Conservation (phyloP, 2,329 filamentous ascomycete genomes). For the Fusarium sp. region DNA sequence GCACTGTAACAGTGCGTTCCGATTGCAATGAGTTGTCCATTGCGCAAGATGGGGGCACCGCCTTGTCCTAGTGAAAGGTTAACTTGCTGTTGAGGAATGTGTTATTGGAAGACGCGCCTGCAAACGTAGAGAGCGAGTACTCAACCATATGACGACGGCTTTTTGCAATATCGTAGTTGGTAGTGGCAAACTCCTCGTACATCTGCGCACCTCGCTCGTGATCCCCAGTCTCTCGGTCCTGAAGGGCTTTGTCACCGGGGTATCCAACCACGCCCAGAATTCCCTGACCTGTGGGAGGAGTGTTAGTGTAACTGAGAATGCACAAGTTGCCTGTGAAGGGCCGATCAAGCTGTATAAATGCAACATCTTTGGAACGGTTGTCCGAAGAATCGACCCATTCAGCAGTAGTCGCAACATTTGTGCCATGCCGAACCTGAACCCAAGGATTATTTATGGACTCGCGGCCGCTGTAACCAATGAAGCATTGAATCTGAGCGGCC, state of each 20-base stretch:
- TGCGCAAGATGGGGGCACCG: conserved; percentile 47
- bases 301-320: conserved; percentile 38
- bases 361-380: conserved; percentile 42
- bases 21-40: conserved; percentile 36
- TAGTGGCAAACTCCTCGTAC: conserved; percentile 50
- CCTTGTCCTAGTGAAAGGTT: conserved; percentile 42
- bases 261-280: conserved; percentile 53
- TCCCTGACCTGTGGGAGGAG: conserved; percentile 12
- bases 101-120: conserved; percentile 39
- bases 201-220: conserved; percentile 51
- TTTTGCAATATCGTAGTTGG: conserved; percentile 41
- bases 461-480: conserved; percentile 53
- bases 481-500: conserved; percentile 49
- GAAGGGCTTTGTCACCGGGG: conserved; percentile 47
- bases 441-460: neutral
- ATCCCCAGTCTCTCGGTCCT: neutral
- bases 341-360: conserved; percentile 44
- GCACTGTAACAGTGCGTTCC: conserved; percentile 50
- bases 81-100: neutral
- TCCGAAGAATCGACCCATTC: conserved; percentile 38
- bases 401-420: conserved; percentile 34
- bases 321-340: conserved; percentile 38
- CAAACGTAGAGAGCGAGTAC: conserved; percentile 49
- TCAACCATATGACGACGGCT: conserved; percentile 49
- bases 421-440: neutral